Base-by-base conservation (phyloP, 1,139 yeast genomes). In the Ogataea hybrid region DNA sequence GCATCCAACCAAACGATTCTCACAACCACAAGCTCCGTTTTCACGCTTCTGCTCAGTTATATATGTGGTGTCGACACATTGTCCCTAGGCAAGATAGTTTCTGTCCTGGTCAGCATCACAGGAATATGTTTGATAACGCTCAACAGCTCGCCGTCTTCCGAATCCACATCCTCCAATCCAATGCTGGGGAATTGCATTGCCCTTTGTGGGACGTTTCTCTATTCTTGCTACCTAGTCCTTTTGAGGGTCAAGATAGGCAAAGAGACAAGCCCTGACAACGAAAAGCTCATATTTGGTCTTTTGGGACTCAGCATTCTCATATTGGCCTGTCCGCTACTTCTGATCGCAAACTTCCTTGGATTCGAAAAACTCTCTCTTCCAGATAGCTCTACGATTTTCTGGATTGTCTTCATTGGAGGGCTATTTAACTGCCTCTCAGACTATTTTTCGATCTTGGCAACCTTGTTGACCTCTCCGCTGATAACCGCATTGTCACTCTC, bases 1-100 rank as follows among this genome's bases (percentile, higher is more conserved):
- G 79, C 81, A 0, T 72, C 80, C 18, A 75, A 73, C 50, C 76
- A 70, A 52, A 73, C 80, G 0, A 73, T 76, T 3, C 56, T 77
- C 23, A 69, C 79, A 4, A 70, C 80, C 6, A 69, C 79, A 0
- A 70, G 80, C 1, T 72, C 81, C 5, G 66, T 75, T 3, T 77
- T 75, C 54, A 73, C 81, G 0, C 61, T 77, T 28, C 51, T 75
- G 9, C 60, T 75, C 16, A 78, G 81, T 0, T 63, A 60, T 1
- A 30, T 61, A 9, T 54, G 68, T 21, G 63, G 64, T 18, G 68
- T 73, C 16, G 82, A 77, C 46, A 54, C 53, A 12, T 66, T 76
- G 46, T 60, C 76, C 8, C 2, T 62, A n/a, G 65, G 66, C 37
- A 77, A 77, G 49, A 44, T 71, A 0, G 36, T 67, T 3, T 73